Conservation (phyloP, 352 stramenopile genomes). For the Pelagophyceae sp. region DNA sequence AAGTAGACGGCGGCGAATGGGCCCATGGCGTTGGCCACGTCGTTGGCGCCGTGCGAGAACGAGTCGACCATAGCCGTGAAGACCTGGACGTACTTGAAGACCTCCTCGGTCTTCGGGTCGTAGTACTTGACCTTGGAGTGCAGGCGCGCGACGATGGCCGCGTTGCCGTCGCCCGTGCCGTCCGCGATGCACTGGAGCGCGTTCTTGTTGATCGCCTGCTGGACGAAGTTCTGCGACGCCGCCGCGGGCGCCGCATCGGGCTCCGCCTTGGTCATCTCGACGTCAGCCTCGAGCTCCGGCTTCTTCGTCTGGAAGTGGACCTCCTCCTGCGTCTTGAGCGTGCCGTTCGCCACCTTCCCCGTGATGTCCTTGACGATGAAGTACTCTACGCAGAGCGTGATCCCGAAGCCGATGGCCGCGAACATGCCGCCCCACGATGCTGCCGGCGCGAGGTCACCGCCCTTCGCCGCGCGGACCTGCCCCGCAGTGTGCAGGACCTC, state of each 20-base stretch:
- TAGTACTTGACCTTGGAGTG: constrained; percentile 43
- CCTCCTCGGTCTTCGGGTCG: constrained; percentile 41
- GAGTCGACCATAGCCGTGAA: constrained; percentile 59
- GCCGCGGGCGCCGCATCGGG: constrained; percentile 5
- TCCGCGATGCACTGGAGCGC: constrained; percentile 26
- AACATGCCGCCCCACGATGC: not conserved
- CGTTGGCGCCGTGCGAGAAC: constrained; percentile 65
- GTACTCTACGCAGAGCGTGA: no score
- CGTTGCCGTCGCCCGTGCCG: not conserved
- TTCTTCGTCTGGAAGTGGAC: not conserved
- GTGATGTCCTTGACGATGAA: no score
- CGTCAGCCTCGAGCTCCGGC: no score
- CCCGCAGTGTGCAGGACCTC: not conserved
- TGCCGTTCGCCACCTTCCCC: no score
- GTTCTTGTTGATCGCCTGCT: not conserved
- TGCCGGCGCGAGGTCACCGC: constrained; percentile 7
- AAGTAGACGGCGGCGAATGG: no score
- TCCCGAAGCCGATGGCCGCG: not conserved
- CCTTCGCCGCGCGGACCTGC: not conserved
- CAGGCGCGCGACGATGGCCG: constrained; percentile 23
- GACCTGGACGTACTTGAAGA: constrained; percentile 61
- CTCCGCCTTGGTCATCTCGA: not conserved
- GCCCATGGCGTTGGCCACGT: no score
- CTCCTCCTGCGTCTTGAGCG: no score
- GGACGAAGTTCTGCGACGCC: not conserved